Evolutionary conservation across 139 green algal genomes (phyloP).

Genomic region (Chlorella sp.): DNA sequence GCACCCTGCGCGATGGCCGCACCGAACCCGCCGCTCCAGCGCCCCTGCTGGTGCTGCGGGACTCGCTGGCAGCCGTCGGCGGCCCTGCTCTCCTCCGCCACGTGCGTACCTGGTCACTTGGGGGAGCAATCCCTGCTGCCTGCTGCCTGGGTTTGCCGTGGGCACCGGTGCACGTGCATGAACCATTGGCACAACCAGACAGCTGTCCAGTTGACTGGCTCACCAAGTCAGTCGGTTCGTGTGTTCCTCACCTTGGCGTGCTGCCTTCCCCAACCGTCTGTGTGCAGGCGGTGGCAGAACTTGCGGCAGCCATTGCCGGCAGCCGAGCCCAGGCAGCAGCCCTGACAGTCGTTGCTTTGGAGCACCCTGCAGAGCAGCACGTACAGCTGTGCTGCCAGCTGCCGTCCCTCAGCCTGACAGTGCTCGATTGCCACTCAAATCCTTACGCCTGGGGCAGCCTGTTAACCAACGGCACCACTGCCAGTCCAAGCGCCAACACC

Average conservation of each 20-base stretch:
- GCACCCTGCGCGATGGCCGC: constrained; percentile 8
- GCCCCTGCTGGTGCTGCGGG: constrained; percentile 34
- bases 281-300: constrained; percentile 28
- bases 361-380: constrained; percentile 19
- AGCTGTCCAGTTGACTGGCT: background rate
- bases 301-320: background rate
- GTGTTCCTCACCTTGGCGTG: background rate
- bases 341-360: constrained; percentile 12
- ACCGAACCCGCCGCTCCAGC: background rate
- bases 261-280: background rate
- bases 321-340: constrained; percentile 2
- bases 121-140: background rate
- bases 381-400: background rate
- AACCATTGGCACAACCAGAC: too few relatives aligned
- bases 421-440: constrained; percentile 30
- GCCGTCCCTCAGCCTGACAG: background rate
- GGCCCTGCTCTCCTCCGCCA: constrained; percentile 38
- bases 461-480: background rate
- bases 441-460: constrained; percentile 27
- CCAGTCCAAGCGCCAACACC: background rate
- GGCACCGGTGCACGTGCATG: background rate
- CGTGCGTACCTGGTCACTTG: background rate
- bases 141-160: background rate
- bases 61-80: constrained; percentile 26
- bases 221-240: background rate